Conservation (phyloP, 176 grass and related monocot species). For the Carex kokanica region DNA sequence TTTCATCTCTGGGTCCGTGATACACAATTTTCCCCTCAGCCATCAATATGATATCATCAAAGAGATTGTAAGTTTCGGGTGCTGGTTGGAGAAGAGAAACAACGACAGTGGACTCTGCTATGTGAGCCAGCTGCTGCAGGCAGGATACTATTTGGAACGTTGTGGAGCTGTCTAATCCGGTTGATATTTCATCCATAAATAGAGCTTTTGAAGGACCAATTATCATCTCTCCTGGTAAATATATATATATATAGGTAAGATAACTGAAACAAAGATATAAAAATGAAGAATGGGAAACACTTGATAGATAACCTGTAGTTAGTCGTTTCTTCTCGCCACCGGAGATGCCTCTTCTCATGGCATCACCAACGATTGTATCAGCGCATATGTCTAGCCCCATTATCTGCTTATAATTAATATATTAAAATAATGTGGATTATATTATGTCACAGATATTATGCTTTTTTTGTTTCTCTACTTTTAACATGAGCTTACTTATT, state of each 20-base stretch:
- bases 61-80: conserved; percentile 73
- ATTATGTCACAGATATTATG: background rate
- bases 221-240: conserved; percentile 74
- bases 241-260: no score
- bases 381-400: conserved; percentile 79
- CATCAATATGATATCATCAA: conserved; percentile 92
- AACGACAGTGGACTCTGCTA: conserved; percentile 54
- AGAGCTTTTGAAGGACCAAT: conserved; percentile 72
- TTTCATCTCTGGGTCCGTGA: conserved; percentile 44
- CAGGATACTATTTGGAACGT: conserved; percentile 77
- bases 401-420: conserved; percentile 39
- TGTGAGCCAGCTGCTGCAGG: conserved; percentile 65
- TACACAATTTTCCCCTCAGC: conserved; percentile 72
- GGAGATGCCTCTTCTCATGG: conserved; percentile 84
- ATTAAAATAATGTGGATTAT: background rate
- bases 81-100: conserved; percentile 74
- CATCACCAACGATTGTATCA: conserved; percentile 57
- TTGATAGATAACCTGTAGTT: conserved; percentile 49
- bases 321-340: conserved; percentile 80
- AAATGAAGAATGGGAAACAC: background rate
- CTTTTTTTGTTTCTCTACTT: background rate
- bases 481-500: background rate
- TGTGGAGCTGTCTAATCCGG: conserved; percentile 72
- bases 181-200: conserved; percentile 97
- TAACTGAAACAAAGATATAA: no score